Base-by-base conservation (phyloP, 176 grass and related monocot species). In the Luzula sylvatica region DNA sequence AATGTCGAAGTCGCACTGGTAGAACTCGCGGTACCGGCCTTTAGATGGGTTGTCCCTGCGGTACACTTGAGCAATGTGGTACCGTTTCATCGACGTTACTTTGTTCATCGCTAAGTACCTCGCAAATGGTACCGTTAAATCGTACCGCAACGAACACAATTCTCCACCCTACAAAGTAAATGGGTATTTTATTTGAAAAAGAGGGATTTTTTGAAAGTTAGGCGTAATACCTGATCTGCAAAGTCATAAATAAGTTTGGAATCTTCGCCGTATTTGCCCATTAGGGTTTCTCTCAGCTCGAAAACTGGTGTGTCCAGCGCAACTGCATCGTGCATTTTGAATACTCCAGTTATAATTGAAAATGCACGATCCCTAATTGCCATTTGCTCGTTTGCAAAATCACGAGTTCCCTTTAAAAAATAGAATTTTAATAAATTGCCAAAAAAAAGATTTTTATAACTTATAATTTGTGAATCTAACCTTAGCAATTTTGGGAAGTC, bases 221-320 rank as follows among this genome's bases (percentile, higher is more conserved):
- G 55, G 61, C 3, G 5, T 11, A 43, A 8, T 82, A 98, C 92
- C 92, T 98, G 86, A 45, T 98, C 92, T 61, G 92, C 92, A 46
- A 98, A 72, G 77, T 98, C 92, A 58, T 83, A 98, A 56, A 98
- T 80, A 75, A 98, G 68, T 23, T 98, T 98, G 5, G 86, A 98
- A 72, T 98, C 92, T 82, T 98, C 85, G 13, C 85, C 92, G 82
- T 98, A 98, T 71, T 98, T 98, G 1, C 92, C 92, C 92, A 98
- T 98, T 48, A 98, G 81, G 23, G 92, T 98, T 72, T 98, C 92
- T 77, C 84, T 86, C 51, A 98, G 65, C 65, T 98, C 92, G 71
- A 90, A 98, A 57, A 98, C 85, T 48, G 92, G 92, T 35, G 92
- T 98, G 52, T 98, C 92, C 75, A 98, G 92, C 11, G 81, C 60